Evolutionary conservation across 805 yeast species (phyloP), one percentile per base, ranked within the genome.

Genomic region (Kodamaea restingae): DNA sequence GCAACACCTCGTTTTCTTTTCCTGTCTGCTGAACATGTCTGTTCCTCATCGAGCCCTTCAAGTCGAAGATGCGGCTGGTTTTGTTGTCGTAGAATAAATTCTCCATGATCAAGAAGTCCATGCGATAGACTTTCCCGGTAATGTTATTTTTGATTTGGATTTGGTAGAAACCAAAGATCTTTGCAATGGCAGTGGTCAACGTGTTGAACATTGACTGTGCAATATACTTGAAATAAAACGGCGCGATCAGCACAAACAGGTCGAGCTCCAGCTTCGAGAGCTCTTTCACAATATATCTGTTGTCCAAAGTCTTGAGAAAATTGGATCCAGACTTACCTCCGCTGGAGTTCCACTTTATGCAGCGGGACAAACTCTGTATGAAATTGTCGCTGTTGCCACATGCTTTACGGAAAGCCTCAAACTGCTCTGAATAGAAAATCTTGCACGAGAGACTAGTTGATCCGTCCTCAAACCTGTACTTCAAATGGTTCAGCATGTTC

Each of bases 311-410:
- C 55, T 93, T 93, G 60, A 93, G 67, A 58, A 93, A 93, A 2
- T 88, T 87, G 2, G 96, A 88, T 0, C 98, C 97, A 58, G 96
- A 86, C 56, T 93, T 93, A 26, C 99, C 99, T 28, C 99, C 99
- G 18, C 81, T 77, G 0, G 95, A 84, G 52, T 91, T 90, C 98
- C 98, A 95, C 54, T 88, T 86, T 10, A 88, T 79, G 63, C 99
- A 93, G 44, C 98, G 66, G 4, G 96, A 81, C 34, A 95, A 72
- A 60, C 97, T 88, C 56, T 88, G 96, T 29, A 93, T 78, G 49
- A 82, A 93, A 48, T 75, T 75, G 4, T 76, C 82, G 41, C 78
- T 78, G 40, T 81, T 78, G 1, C 87, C 88, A 67, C 97, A 91
- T 21, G 85, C 81, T 41, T 78, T 73, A 41, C 98, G 70, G 50